phyloP scores from a whole-genome alignment of 1,284 basidiomycete species.

The Marasmius tenuissimus region DNA sequence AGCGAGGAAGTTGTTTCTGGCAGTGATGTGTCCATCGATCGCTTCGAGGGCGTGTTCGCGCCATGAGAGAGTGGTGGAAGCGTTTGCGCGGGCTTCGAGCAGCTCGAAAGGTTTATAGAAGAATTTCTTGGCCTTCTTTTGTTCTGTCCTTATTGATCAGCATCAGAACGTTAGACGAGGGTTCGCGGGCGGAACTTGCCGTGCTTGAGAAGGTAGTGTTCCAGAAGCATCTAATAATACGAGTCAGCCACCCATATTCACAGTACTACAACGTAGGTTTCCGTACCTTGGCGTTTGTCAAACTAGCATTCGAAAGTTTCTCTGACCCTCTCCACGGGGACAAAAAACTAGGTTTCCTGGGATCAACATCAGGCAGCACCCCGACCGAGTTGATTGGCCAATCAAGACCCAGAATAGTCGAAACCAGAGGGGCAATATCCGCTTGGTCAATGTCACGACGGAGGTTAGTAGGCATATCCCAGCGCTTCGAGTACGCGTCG shows the following conservation, averaged over 20 bases:
- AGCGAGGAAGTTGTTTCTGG: slow-evolving; percentile 48
- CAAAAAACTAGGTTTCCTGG: slow-evolving; percentile 56
- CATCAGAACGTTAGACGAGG: not conserved
- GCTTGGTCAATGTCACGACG: slow-evolving; percentile 84
- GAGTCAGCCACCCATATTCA: not conserved
- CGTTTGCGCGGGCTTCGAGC: slow-evolving; percentile 27
- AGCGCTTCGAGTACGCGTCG: slow-evolving; percentile 67
- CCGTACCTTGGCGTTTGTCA: slow-evolving; percentile 68
- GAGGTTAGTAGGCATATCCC: slow-evolving; percentile 56
- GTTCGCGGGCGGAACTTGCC: slow-evolving; percentile 37
- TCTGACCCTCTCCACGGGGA: slow-evolving; percentile 32
- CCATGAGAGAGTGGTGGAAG: slow-evolving; percentile 20
- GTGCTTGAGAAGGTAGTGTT: slow-evolving; percentile 82
- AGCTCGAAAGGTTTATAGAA: slow-evolving; percentile 63
- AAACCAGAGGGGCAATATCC: slow-evolving; percentile 81
- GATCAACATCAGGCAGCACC: slow-evolving; percentile 68
- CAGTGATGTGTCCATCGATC: slow-evolving; percentile 46
- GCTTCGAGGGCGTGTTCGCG: slow-evolving; percentile 29
- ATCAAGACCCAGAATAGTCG: slow-evolving; percentile 64
- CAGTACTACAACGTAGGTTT: not conserved
- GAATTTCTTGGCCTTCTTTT: slow-evolving; percentile 58
- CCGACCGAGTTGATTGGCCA: slow-evolving; percentile 82
- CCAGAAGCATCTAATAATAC: slow-evolving; percentile 57
- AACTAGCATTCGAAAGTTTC: slow-evolving; percentile 50
- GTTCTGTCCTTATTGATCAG: slow-evolving; percentile 39